Base-by-base conservation (phyloP, 352 stramenopile species). In the Phytopythium kandeliae region DNA sequence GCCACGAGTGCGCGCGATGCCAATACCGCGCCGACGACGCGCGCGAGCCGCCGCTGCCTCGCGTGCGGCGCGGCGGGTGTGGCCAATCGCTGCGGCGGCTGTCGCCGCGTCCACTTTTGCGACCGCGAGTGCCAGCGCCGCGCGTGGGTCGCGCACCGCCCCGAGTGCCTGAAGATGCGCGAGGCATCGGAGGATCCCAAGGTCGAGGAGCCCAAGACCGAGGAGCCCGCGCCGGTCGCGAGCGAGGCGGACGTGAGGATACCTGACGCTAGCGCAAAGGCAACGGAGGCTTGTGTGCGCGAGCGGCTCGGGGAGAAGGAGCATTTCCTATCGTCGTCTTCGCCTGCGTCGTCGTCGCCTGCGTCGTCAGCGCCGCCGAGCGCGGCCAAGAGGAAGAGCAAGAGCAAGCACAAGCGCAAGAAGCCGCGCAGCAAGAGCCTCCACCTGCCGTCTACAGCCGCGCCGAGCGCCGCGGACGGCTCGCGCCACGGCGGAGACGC, bases 31-130 rank as follows among this genome's bases (percentile, higher is more conserved):
- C 13, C 7, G 44, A 26, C 28, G 11, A 50, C 44, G 28, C 28
- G 44, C 44, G 44, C 25, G 44, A 24, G 44, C n/a, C 44, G 16
- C 2, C n/a, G 28, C 36, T 89, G 81, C 37, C 67, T 78, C 2
- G 55, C 56, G 16, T 92, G 81, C 48, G 67, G 75, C 10, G 54
- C 57, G 30, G 2, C 11, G 15, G 57, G 65, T 42, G 78, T 77
- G 22, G 84, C 82, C 54, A 87, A 83, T 60, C 76, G 81, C 62
- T 91, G 80, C 57, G 83, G 83, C 36, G 74, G 74, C 46, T 93
- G 83, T 42, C 68, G 69, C 9, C 38, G 51, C 53, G 83, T 89
- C 24, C 86, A 77, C 65, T 94, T 94, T 55, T 92, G 80, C 62
- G 72, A 77, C 53, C 78, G 75, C 47, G 69, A 84, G 33, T 94